Conservation (phyloP, 495 filamentous ascomycete genomes). For the Aspergillus incahuasiensis region DNA sequence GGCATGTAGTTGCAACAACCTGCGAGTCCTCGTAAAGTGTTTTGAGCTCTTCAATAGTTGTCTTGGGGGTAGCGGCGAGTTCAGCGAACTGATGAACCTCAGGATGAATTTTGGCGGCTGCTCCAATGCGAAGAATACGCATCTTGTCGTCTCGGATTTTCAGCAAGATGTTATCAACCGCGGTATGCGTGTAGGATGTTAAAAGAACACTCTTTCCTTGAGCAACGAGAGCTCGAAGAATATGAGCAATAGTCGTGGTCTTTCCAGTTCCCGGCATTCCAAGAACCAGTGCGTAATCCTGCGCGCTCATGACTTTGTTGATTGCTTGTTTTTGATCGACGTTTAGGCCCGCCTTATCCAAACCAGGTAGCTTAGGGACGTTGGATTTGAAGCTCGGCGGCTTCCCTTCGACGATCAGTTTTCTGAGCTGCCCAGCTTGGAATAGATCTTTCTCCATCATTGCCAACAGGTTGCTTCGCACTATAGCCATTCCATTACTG, state of each 20-base stretch:
- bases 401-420: constrained; percentile 67
- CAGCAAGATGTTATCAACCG: constrained; percentile 94
- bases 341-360: constrained; percentile 61
- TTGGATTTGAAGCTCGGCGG: constrained; percentile 67
- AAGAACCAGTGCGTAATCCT: constrained; percentile 89
- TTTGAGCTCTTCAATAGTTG: constrained; percentile 75
- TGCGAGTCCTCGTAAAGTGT: constrained; percentile 75
- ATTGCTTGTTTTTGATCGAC: constrained; percentile 82
- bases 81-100: constrained; percentile 80
- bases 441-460: constrained; percentile 78
- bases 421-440: constrained; percentile 68
- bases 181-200: constrained; percentile 94
- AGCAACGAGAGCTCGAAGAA: constrained; percentile 83
- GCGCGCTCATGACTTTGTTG: constrained; percentile 89
- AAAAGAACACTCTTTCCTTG: constrained; percentile 90
- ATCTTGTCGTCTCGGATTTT: constrained; percentile 80
- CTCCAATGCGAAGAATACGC: constrained; percentile 77
- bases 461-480: constrained; percentile 88
- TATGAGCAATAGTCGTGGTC: constrained; percentile 95
- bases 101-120: constrained; percentile 75
- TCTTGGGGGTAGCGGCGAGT: constrained; percentile 64
- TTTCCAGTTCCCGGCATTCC: constrained; percentile 99
- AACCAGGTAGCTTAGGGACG: constrained; percentile 48
- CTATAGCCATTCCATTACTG: constrained; percentile 92
- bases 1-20: constrained; percentile 90